Conservation (phyloP, 495 filamentous ascomycete genomes). For the Talaromyces liani region DNA sequence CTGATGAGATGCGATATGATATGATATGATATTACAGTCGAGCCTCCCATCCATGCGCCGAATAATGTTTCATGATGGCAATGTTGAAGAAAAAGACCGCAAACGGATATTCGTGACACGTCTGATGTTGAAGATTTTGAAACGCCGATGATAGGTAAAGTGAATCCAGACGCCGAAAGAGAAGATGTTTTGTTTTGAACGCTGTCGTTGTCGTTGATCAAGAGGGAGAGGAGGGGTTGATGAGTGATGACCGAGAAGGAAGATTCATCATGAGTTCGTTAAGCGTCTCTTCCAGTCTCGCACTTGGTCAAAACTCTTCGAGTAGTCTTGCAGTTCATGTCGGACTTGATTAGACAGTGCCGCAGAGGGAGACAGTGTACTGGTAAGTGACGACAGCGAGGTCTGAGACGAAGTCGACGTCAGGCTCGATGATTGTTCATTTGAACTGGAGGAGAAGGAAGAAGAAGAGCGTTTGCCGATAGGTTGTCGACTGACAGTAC, state of each 20-base stretch:
- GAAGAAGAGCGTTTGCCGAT: slow-evolving; percentile 14
- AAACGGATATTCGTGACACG: neutral
- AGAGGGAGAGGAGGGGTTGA: neutral
- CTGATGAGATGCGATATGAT: neutral
- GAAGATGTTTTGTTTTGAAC: neutral
- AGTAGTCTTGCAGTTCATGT: slow-evolving; percentile 77
- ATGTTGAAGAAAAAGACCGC: neutral
- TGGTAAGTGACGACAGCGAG: slow-evolving; percentile 73
- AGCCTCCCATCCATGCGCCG: neutral
- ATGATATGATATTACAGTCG: slow-evolving; percentile 1
- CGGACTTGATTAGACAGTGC: slow-evolving; percentile 67
- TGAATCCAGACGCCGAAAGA: neutral
- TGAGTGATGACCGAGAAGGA: neutral
- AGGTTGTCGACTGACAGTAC: slow-evolving; percentile 13
- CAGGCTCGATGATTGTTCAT: slow-evolving; percentile 36
- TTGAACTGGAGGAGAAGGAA: slow-evolving; percentile 22
- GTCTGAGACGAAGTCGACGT: slow-evolving; percentile 80
- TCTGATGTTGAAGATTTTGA: neutral
- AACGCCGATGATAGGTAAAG: neutral
- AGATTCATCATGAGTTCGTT: slow-evolving; percentile 27
- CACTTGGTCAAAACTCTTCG: slow-evolving; percentile 78
- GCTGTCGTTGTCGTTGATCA: neutral
- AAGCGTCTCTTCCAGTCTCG: slow-evolving; percentile 57
- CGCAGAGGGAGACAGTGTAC: slow-evolving; percentile 44
- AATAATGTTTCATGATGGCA: neutral